phyloP scores from a whole-genome alignment of 768 basidiomycete genomes.

The Suillus plorans region DNA sequence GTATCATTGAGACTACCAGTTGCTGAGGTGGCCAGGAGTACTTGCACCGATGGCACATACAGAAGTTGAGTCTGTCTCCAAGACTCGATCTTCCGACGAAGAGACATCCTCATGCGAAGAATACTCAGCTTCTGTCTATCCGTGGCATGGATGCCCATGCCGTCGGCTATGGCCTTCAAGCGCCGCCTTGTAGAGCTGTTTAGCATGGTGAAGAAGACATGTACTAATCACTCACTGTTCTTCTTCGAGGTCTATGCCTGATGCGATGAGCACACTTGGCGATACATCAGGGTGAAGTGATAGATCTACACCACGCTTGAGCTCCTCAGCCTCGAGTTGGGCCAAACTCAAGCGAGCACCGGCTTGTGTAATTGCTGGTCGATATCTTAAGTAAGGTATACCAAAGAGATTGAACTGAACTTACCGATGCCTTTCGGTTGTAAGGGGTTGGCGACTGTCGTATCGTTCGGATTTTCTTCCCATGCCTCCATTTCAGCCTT shows the following conservation, averaged over 20 bases:
- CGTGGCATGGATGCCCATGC: not conserved
- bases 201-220: not conserved
- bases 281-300: constrained; percentile 11
- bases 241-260: constrained; percentile 18
- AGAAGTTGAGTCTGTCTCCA: not conserved
- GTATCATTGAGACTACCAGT: not conserved
- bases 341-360: constrained; percentile 21
- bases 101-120: too few relatives aligned
- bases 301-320: not conserved
- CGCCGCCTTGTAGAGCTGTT: not conserved
- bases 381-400: not conserved
- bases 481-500: constrained; percentile 16
- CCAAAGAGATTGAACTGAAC: not conserved
- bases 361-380: constrained; percentile 12
- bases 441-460: constrained; percentile 18
- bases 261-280: constrained; percentile 8
- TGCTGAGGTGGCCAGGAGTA: not conserved
- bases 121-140: not conserved
- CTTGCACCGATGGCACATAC: not conserved
- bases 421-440: constrained; percentile 10
- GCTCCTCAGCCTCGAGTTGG: constrained; percentile 19
- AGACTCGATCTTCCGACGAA: not conserved
- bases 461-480: constrained; percentile 19
- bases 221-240: constrained; percentile 11
- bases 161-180: not conserved